Percentiles rank a stretch among this genome's conserved stretches.
These are phyloP conservation scores for Paramecium biaurelia DNA, from an alignment of 73 alveolate species.

Conservation along the genomic window DNA sequence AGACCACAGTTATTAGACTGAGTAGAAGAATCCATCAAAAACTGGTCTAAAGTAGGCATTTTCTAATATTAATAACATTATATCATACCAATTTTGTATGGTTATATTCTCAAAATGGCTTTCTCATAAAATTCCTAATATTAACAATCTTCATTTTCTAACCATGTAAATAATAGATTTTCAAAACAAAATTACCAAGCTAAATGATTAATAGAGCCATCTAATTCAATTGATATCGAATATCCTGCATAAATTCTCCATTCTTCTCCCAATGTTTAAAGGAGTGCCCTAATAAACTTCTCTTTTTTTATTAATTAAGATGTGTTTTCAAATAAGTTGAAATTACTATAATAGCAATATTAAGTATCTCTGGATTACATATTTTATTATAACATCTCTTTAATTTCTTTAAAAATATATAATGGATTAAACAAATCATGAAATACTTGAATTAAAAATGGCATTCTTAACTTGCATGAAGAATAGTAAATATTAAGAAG, in stretches of 20 bases:
- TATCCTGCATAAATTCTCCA: conserved; percentile 50
- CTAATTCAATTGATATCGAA: not conserved
- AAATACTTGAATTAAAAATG: not conserved
- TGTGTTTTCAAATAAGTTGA: not conserved
- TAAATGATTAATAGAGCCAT: not conserved
- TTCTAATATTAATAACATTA: not conserved
- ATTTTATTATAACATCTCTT: not conserved
- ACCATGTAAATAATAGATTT: conserved; percentile 17
- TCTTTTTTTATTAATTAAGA: not conserved
- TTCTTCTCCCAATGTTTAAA: conserved; percentile 2
- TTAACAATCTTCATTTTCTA: not conserved
- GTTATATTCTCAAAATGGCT: not conserved
- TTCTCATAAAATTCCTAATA: not conserved
- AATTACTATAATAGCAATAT: conserved; percentile 30
- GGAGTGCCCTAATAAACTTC: not conserved
- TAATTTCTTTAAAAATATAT: not conserved
- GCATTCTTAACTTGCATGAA: not conserved
- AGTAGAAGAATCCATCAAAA: conserved; percentile 41
- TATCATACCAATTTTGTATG: not conserved
- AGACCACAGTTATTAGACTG: not conserved
- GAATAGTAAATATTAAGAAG: not conserved
- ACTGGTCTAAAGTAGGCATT: conserved; percentile 1
- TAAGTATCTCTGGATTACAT: not conserved
- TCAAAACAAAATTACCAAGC: conserved; percentile 57
- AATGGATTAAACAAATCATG: not conserved